Percentiles rank a stretch among this genome's conserved stretches.
Conservation (phyloP, 345 rosid genomes). For the Erodium maritimum region DNA sequence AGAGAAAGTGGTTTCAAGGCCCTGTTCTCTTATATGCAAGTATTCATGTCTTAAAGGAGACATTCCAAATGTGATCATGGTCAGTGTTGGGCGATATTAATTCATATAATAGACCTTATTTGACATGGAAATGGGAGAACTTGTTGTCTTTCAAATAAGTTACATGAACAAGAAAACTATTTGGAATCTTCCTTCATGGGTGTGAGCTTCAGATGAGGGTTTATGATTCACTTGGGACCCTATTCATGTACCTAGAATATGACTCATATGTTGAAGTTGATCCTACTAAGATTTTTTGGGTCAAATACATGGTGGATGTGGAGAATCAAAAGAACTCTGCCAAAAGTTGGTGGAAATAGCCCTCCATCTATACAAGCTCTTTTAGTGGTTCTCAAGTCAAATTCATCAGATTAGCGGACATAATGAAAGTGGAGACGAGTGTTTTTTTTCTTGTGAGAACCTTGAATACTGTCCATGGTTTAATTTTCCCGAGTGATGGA, state of each 20-base stretch:
- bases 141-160: conserved; percentile 7
- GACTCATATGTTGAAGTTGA: conserved; percentile 5
- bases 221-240: conserved; percentile 3
- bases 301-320: conserved; percentile 9
- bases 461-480: conserved; percentile 13
- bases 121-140: conserved; percentile 13
- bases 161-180: conserved; percentile 1
- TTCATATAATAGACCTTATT: background rate
- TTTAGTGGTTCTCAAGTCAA: background rate
- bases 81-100: background rate
- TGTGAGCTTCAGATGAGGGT: conserved; percentile 11
- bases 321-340: conserved; percentile 11
- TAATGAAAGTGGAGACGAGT: conserved; percentile 8
- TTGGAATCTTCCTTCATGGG: conserved; percentile 11
- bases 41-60: conserved; percentile 10
- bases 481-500: conserved; percentile 4
- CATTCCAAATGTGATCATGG: background rate
- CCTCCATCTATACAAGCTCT: conserved; percentile 6
- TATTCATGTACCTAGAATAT: conserved; percentile 5
- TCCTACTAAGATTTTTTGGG: conserved; percentile 10
- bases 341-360: conserved; percentile 7
- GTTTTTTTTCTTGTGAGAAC: conserved; percentile 11
- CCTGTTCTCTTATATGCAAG: conserved; percentile 9
- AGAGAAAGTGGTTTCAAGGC: conserved; percentile 11
- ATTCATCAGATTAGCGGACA: conserved; percentile 5